Conservation (phyloP, 192 early-diverging fungal species). For the Linnemannia elongata region DNA sequence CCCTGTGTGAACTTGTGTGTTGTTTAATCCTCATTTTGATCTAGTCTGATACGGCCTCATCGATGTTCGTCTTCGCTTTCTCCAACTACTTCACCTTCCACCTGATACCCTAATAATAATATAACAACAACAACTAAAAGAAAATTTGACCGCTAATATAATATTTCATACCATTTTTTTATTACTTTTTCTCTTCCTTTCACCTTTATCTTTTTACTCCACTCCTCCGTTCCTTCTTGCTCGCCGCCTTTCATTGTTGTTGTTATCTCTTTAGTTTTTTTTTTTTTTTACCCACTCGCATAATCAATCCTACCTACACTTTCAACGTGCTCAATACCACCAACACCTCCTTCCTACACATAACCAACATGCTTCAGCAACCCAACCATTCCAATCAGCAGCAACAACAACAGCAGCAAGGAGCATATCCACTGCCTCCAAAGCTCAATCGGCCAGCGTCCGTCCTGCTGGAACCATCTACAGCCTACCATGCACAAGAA, state of each 20-base stretch:
- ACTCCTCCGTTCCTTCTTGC: background rate
- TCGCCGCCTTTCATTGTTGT: background rate
- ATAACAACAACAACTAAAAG: too few species aligned
- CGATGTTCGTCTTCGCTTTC: background rate
- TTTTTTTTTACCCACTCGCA: background rate
- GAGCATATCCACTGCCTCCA: slow-evolving; percentile 5
- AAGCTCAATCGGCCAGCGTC: slow-evolving; percentile 21
- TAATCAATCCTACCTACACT: background rate
- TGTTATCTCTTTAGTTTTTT: background rate
- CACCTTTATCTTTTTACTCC: too few species aligned
- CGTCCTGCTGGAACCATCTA: slow-evolving; percentile 26
- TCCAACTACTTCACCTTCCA: background rate
- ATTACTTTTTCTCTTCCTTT: background rate
- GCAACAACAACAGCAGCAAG: slow-evolving; percentile 11
- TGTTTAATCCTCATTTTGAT: background rate
- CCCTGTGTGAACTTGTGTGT: too few species aligned
- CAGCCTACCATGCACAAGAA: slow-evolving; percentile 10
- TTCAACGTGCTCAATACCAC: background rate
- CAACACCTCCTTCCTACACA: background rate
- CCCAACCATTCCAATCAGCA: slow-evolving; percentile 5
- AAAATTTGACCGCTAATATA: background rate
- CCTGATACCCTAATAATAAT: background rate
- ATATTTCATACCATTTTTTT: background rate
- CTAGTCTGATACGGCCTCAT: background rate
- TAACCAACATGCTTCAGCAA: background rate